Evolutionary conservation across 306 rosid genomes (phyloP).

Genomic region (Cucumis cinereus): DNA sequence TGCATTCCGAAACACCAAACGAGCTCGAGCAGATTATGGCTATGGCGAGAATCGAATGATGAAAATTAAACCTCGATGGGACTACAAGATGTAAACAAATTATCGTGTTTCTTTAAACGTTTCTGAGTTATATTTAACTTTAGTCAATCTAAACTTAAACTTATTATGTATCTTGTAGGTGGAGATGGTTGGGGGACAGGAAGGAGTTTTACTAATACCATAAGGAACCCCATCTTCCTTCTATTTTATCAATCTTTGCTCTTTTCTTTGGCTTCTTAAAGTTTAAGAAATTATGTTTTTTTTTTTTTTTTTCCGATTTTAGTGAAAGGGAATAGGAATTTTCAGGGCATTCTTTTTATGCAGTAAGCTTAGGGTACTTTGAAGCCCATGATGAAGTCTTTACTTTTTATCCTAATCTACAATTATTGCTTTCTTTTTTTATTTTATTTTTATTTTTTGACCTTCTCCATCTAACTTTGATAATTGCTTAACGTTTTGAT

Average conservation of each 20-base stretch:
- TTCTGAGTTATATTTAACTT: neutral
- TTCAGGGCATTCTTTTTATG: conserved; percentile 14
- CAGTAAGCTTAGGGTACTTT: conserved; percentile 15
- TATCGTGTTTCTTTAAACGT: neutral
- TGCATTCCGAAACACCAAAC: conserved; percentile 63
- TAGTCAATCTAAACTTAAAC: neutral
- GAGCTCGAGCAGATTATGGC: conserved; percentile 63
- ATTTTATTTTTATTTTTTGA: no score
- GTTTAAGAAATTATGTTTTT: conserved; percentile 8
- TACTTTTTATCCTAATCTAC: neutral
- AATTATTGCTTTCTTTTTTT: neutral
- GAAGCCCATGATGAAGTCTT: neutral
- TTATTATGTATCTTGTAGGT: neutral
- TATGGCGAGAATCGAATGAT: conserved; percentile 63
- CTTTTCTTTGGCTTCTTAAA: conserved; percentile 11
- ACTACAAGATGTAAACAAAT: conserved; percentile 47
- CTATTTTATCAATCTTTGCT: neutral
- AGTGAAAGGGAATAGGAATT: conserved; percentile 7
- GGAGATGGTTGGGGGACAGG: conserved; percentile 11
- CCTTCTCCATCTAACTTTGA: neutral
- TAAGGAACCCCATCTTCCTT: neutral
- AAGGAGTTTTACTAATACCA: neutral
- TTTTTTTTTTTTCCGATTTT: conserved; percentile 6
- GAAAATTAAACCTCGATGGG: conserved; percentile 85
- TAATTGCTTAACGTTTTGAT: neutral